Conservation (phyloP, 768 basidiomycete species). For the Suillus bovinus region DNA sequence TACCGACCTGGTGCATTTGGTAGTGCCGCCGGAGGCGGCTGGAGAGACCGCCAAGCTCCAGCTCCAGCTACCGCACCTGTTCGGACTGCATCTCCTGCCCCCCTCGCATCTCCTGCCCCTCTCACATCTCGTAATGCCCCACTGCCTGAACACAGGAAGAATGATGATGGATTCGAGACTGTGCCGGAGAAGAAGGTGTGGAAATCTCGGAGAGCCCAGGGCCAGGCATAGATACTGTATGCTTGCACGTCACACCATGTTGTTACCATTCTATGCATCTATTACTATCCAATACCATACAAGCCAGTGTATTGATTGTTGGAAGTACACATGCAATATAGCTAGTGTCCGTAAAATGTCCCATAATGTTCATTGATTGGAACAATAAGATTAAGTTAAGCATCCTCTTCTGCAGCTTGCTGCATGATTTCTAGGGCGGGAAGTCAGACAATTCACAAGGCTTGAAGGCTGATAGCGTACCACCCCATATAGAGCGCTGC, state of each 20-base stretch:
- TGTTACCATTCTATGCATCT: slow-evolving; percentile 14
- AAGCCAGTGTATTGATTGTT: slow-evolving; percentile 16
- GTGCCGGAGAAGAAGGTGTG: slow-evolving; percentile 38
- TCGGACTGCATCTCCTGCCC: slow-evolving; percentile 39
- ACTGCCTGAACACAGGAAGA: slow-evolving; percentile 45
- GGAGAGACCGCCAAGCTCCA: slow-evolving; percentile 60
- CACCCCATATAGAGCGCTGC: slow-evolving; percentile 72
- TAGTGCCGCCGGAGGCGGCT: slow-evolving; percentile 46
- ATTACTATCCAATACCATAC: slow-evolving; percentile 19
- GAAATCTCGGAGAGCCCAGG: slow-evolving; percentile 21
- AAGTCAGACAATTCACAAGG: not conserved
- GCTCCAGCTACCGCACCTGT: slow-evolving; percentile 33
- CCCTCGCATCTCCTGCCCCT: slow-evolving; percentile 23
- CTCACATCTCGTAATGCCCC: slow-evolving; percentile 12
- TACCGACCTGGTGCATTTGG: slow-evolving; percentile 44
- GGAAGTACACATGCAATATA: slow-evolving; percentile 17
- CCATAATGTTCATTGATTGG: slow-evolving; percentile 11
- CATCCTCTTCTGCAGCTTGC: slow-evolving; percentile 47
- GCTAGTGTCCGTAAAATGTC: slow-evolving; percentile 14
- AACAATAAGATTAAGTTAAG: slow-evolving; percentile 11
- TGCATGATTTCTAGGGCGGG: slow-evolving; percentile 40
- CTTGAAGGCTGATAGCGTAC: slow-evolving; percentile 37
- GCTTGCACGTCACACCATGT: not conserved
- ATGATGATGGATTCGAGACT: slow-evolving; percentile 74
- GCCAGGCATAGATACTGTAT: slow-evolving; percentile 1